phyloP scores from a whole-genome alignment of 352 stramenopile genomes.

The Phytophthora multivora region DNA sequence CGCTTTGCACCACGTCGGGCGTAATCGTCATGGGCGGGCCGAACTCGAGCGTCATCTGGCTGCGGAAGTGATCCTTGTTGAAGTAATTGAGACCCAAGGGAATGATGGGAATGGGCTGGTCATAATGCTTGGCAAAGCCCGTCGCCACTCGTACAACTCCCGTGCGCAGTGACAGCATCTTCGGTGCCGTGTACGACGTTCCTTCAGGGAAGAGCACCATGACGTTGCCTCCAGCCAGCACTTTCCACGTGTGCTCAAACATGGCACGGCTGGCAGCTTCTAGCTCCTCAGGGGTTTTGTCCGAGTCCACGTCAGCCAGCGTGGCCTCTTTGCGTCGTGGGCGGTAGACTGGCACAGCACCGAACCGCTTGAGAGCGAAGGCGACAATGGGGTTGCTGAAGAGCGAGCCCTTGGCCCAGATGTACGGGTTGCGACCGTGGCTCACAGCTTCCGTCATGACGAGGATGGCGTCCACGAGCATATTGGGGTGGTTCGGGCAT shows the following conservation, averaged over 20 bases:
- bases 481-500: constrained; percentile 84
- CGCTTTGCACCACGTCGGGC: constrained; percentile 48
- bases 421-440: constrained; percentile 62
- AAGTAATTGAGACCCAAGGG: constrained; percentile 82
- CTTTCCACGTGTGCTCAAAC: constrained; percentile 78
- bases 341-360: constrained; percentile 71
- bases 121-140: constrained; percentile 72
- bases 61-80: constrained; percentile 83
- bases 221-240: constrained; percentile 60
- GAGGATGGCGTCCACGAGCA: constrained; percentile 80
- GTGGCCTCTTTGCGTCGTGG: constrained; percentile 45
- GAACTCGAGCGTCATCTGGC: constrained; percentile 76
- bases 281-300: constrained; percentile 66
- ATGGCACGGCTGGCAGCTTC: constrained; percentile 65
- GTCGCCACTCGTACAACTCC: constrained; percentile 75
- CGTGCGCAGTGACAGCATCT: constrained; percentile 79
- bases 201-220: constrained; percentile 85
- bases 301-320: constrained; percentile 69
- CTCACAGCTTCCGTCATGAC: constrained; percentile 72
- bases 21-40: constrained; percentile 60
- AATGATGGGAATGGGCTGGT: constrained; percentile 72
- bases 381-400: constrained; percentile 59
- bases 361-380: constrained; percentile 54
- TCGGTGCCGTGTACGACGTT: constrained; percentile 79
- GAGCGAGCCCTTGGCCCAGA: constrained; percentile 80